Evolutionary conservation across 495 filamentous ascomycete genomes (phyloP), one percentile per base, ranked within the genome.

Genomic region (Podospora pseudocomata): DNA sequence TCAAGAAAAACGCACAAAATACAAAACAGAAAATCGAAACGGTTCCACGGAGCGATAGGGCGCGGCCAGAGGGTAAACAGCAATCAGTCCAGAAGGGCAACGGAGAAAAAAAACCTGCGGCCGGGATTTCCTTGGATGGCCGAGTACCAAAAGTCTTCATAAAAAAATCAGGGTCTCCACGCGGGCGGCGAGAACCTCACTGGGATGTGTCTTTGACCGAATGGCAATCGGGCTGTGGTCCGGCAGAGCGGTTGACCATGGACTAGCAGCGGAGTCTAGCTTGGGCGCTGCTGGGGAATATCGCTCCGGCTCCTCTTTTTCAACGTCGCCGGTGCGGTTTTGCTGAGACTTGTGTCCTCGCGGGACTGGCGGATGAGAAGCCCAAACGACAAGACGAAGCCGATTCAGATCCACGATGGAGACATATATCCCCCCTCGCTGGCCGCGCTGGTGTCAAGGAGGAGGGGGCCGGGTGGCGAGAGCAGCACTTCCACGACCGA

Each of bases 161-260:
- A 68, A 74, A 68, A 49, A 49, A 65, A 68, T 60, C 68, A 70
- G 60, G 65, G 72, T 72, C 69, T 75, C 75, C 75, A 77, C 75
- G 75, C 39, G 71, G 63, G 67, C 72, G 74, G 72, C 65, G 74
- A 73, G 70, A 67, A 66, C 75, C 71, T 77, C 74, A 71, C 72
- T 69, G 68, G 75, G 68, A 72, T 75, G 67, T 71, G 68, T 72
- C 66, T 70, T 72, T 65, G 66, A 68, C 62, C 60, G 62, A 63
- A 62, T 66, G 60, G 64, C 69, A 49, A 72, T 64, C 64, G 66
- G 62, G 53, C 64, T 27, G 57, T 54, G 66, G 63, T 68, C 71
- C 68, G 66, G 63, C 57, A 70, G 73, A 67, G 56, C 49, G 65
- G 73, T 65, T 63, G 69, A 60, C 59, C 63, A 68, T 56, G 15